These are phyloP conservation scores for Clathrus columnatus DNA, from an alignment of 768 basidiomycete genomes.

Conservation along the genomic window DNA sequence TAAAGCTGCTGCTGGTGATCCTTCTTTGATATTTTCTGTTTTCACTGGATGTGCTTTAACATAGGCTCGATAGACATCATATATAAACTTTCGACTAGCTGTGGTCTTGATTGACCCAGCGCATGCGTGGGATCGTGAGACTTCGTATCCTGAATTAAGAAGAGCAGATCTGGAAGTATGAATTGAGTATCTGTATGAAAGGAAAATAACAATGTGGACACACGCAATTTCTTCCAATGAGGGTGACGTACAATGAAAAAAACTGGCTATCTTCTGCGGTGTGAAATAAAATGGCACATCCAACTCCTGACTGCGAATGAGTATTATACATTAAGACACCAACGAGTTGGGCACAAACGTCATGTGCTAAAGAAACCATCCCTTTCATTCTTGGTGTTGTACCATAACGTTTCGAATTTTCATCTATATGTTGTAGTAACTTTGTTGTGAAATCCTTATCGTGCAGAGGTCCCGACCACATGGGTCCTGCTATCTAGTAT, in stretches of 20 bases:
- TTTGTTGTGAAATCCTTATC: slow-evolving; percentile 62
- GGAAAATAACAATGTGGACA: slow-evolving; percentile 22
- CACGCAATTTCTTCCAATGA: slow-evolving; percentile 68
- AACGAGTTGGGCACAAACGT: slow-evolving; percentile 41
- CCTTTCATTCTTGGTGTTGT: slow-evolving; percentile 85
- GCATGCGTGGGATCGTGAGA: slow-evolving; percentile 87
- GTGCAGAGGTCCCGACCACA: slow-evolving; percentile 93
- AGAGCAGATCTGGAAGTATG: slow-evolving; percentile 62
- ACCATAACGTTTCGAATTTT: slow-evolving; percentile 56
- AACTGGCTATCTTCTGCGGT: slow-evolving; percentile 65
- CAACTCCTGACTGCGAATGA: slow-evolving; percentile 48
- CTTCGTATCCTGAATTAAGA: slow-evolving; percentile 71
- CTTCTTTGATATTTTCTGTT: slow-evolving; percentile 70
- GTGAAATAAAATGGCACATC: slow-evolving; percentile 80
- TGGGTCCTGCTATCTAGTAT: slow-evolving; percentile 78
- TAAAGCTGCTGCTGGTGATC: slow-evolving; percentile 60
- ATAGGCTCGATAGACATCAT: slow-evolving; percentile 83
- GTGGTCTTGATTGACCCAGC: slow-evolving; percentile 89
- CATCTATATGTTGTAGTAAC: slow-evolving; percentile 65
- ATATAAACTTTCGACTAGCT: slow-evolving; percentile 59
- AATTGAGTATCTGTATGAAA: neutral
- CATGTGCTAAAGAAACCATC: slow-evolving; percentile 85
- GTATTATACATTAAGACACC: neutral
- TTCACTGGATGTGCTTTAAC: slow-evolving; percentile 75
- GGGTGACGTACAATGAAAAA: slow-evolving; percentile 76